Percentiles rank a stretch among this genome's conserved stretches.
These are phyloP conservation scores for Thielaviopsis euricoi DNA, from an alignment of 2,329 filamentous ascomycete species.

Conservation along the genomic window DNA sequence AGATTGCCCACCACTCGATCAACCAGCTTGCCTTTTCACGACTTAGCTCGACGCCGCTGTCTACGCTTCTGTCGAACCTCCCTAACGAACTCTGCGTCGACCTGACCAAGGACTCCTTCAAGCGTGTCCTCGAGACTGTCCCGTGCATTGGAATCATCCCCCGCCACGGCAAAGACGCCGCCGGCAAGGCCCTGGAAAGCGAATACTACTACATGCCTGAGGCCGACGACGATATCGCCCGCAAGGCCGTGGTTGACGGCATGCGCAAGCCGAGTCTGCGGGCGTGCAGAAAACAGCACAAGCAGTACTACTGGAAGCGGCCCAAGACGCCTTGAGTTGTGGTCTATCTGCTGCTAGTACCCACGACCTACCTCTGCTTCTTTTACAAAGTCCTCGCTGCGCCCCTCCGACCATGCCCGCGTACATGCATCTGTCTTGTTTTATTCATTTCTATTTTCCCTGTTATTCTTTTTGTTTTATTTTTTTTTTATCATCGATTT, in stretches of 20 bases:
- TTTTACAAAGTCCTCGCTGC: background rate
- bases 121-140: slow-evolving; percentile 54
- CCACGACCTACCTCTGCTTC: background rate
- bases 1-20: slow-evolving; percentile 66
- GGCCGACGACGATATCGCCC: slow-evolving; percentile 60
- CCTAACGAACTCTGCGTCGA: slow-evolving; percentile 47
- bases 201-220: slow-evolving; percentile 96
- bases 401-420: background rate
- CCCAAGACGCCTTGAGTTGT: slow-evolving; percentile 36
- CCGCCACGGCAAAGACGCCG: slow-evolving; percentile 87
- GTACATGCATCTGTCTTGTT: background rate
- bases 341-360: background rate
- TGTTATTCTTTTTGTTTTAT: background rate
- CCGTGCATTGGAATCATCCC: slow-evolving; percentile 74
- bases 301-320: slow-evolving; percentile 62
- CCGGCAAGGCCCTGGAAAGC: slow-evolving; percentile 81
- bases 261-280: slow-evolving; percentile 78
- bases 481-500: background rate
- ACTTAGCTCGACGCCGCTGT: slow-evolving; percentile 77
- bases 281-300: slow-evolving; percentile 87
- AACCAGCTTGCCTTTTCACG: slow-evolving; percentile 94
- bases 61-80: slow-evolving; percentile 74
- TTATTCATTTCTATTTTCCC: background rate
- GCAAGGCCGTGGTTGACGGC: slow-evolving; percentile 68
- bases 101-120: slow-evolving; percentile 47